Percentiles rank a stretch among this genome's conserved stretches.
Evolutionary conservation across 2,329 filamentous ascomycete species (phyloP).

Genomic region (Monosporascus sp.): DNA sequence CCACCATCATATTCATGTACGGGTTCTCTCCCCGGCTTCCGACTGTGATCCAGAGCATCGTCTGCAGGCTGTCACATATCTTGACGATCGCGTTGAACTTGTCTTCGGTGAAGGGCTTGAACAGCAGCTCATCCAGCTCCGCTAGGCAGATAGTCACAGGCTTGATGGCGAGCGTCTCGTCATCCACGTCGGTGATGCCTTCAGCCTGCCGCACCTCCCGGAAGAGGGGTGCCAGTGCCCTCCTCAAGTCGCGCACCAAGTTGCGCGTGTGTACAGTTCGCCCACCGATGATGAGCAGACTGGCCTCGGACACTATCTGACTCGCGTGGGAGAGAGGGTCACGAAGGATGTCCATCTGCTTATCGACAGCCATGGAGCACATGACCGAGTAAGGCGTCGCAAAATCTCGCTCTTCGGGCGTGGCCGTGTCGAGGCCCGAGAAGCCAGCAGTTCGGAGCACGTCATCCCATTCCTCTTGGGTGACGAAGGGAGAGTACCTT

Average conservation of each 20-base stretch:
- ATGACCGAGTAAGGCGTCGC: constrained; percentile 13
- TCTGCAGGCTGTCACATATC: constrained; percentile 5
- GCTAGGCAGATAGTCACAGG: constrained; percentile 15
- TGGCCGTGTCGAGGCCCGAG: constrained; percentile 22
- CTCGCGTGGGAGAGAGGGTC: constrained; percentile 4
- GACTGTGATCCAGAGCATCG: constrained; percentile 11
- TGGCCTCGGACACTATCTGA: neutral
- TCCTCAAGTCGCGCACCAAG: constrained; percentile 1
- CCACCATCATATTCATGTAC: constrained; percentile 11
- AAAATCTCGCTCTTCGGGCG: constrained; percentile 4
- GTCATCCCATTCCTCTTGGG: constrained; percentile 15
- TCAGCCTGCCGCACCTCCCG: constrained; percentile 5
- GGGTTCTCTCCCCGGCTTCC: constrained; percentile 9
- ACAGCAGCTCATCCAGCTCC: constrained; percentile 27
- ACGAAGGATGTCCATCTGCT: constrained; percentile 6
- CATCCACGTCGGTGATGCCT: neutral
- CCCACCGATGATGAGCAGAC: constrained; percentile 16
- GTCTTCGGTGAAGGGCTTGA: constrained; percentile 14
- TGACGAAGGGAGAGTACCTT: neutral
- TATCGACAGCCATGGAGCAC: constrained; percentile 28
- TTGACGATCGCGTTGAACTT: constrained; percentile 8
- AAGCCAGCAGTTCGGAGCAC: constrained; percentile 21
- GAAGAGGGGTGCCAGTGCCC: constrained; percentile 5
- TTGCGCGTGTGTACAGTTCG: constrained; percentile 6
- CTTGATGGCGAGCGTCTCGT: neutral